Evolutionary conservation across 176 grass and related monocot species (phyloP).

Genomic region (Echinochloa phyllopogon): DNA sequence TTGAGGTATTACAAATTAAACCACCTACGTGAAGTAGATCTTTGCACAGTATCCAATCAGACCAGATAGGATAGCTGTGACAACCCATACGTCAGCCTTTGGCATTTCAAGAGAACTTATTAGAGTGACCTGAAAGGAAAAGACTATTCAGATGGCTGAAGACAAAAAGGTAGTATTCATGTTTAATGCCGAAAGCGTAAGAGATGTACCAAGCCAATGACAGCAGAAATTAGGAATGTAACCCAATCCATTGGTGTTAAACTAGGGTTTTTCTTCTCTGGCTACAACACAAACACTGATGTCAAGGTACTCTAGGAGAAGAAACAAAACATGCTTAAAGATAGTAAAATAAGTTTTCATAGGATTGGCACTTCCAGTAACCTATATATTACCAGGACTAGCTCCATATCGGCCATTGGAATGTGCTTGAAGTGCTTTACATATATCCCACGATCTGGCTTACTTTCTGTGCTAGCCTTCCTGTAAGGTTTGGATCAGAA

Average conservation of each 20-base stretch:
- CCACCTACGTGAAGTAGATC: slow-evolving; percentile 85
- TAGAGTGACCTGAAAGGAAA: slow-evolving; percentile 76
- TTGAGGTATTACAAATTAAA: background rate
- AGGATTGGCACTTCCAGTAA: background rate
- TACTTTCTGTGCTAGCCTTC: slow-evolving; percentile 52
- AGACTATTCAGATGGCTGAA: slow-evolving; percentile 43
- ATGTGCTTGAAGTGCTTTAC: slow-evolving; percentile 96
- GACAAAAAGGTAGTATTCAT: slow-evolving; percentile 2
- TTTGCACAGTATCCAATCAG: slow-evolving; percentile 93
- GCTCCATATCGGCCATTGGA: slow-evolving; percentile 97
- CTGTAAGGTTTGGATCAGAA: slow-evolving; percentile 49
- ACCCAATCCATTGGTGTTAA: slow-evolving; percentile 99
- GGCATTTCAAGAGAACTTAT: slow-evolving; percentile 90
- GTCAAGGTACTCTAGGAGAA: slow-evolving; percentile 28
- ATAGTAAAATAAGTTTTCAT: background rate
- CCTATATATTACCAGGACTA: slow-evolving; percentile 74
- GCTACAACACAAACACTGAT: slow-evolving; percentile 54
- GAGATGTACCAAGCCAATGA: slow-evolving; percentile 80
- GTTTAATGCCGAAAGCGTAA: slow-evolving; percentile 19
- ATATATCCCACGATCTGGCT: slow-evolving; percentile 77
- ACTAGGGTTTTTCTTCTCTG: slow-evolving; percentile 97
- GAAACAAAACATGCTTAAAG: slow-evolving; percentile 23
- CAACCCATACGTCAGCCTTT: slow-evolving; percentile 92
- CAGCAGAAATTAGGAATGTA: slow-evolving; percentile 85
- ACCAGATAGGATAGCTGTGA: slow-evolving; percentile 81